Evolutionary conservation across 2,329 filamentous ascomycete genomes (phyloP), one percentile per base, ranked within the genome.

Genomic region (Xylariomycetidae sp.): DNA sequence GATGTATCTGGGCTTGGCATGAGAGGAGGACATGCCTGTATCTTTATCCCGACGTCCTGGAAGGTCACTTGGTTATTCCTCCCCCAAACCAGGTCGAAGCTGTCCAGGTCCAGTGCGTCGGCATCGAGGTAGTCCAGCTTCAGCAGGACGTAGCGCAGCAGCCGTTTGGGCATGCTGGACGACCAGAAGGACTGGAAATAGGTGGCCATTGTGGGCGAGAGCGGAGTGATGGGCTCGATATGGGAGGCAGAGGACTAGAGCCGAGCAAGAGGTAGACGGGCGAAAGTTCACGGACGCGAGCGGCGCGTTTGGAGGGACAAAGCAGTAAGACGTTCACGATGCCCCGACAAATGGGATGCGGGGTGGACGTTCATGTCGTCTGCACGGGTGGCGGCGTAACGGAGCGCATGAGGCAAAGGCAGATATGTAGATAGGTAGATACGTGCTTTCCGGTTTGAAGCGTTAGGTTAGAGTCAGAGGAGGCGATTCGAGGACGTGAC

Each of bases 121-220:
- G 86, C 84, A 53, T 96, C 92, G 39, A 98, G 76, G 35, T 95
- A 71, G 48, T 94, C 88, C 38, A 95, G 71, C 37, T 82, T 79
- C 16, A 83, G 82, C 25, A 98, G 68, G 31, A 82, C 86, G 66
- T 92, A 95, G 47, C 86, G 82, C 45, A 96, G 74, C 50, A 96
- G 72, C 59, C 83, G 80, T 72, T 92, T 94, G 64, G 89, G 85
- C 69, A 94, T 86, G 48, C 77, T 85, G 43, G 87, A 76, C 57
- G 63, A 69, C 50, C 68, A 63, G 51, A 79, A 76, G 37, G 69
- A 71, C 60, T 70, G 80, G 52, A 92, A 74, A 56, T 85, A 79
- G 56, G 74, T 79, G 34, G 81, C 78, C 84, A 89, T 88, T 59
- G 40, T 58, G 56, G 40, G 35, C 25, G 31, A 28, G 32, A 25